A percentile compares a stretch with the other conserved stretches of the same genome.
Evolutionary conservation across 1,284 basidiomycete genomes (phyloP).

Genomic region (Ganoderma multipileum): DNA sequence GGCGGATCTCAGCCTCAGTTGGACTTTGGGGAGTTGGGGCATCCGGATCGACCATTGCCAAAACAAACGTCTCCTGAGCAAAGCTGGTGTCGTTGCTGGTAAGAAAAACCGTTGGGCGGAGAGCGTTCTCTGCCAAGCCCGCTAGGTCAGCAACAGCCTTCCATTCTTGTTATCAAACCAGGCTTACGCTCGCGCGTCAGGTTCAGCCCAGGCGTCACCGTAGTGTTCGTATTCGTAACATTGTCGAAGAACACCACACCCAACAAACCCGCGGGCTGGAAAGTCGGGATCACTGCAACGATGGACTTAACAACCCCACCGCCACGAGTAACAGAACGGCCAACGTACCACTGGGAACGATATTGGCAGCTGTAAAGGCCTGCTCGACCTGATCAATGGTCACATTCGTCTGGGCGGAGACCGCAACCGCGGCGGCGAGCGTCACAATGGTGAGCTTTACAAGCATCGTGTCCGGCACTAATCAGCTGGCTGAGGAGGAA

Average conservation of each 20-base stretch:
- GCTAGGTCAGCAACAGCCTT: not conserved
- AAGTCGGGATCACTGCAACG: slow-evolving; percentile 44
- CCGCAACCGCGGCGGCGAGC: slow-evolving; percentile 13
- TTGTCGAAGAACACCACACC: slow-evolving; percentile 48
- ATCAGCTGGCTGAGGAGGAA: not conserved
- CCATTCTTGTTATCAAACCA: not conserved
- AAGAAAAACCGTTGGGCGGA: slow-evolving; percentile 46
- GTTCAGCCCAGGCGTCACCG: slow-evolving; percentile 47
- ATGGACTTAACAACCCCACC: not conserved
- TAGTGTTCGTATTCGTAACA: slow-evolving; percentile 37
- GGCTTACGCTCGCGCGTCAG: slow-evolving; percentile 50
- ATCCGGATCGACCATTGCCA: slow-evolving; percentile 58
- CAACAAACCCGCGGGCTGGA: slow-evolving; percentile 45
- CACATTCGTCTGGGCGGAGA: slow-evolving; percentile 31
- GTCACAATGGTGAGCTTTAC: slow-evolving; percentile 9
- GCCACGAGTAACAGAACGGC: not conserved
- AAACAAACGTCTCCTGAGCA: slow-evolving; percentile 45
- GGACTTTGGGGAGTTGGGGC: slow-evolving; percentile 53
- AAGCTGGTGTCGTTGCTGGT: slow-evolving; percentile 38
- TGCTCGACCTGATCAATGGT: slow-evolving; percentile 43
- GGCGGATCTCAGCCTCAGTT: slow-evolving; percentile 50
- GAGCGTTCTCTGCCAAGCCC: slow-evolving; percentile 44
- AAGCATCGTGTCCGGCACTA: slow-evolving; percentile 16
- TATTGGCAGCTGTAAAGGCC: slow-evolving; percentile 47
- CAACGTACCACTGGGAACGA: slow-evolving; percentile 47